phyloP scores from a whole-genome alignment of 805 yeast genomes.

The Yueomyces sinensis region DNA sequence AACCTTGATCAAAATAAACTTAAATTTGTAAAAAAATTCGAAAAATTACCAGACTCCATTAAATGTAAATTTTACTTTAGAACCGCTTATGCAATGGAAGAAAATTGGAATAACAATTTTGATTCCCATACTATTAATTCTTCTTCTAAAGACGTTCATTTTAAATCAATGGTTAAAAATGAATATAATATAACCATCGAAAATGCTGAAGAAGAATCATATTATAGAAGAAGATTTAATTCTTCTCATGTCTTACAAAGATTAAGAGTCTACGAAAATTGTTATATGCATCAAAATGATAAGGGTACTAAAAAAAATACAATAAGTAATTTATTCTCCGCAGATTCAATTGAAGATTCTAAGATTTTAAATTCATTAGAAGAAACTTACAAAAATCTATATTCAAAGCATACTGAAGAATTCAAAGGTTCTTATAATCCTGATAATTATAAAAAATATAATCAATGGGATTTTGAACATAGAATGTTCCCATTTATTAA shows the following conservation, averaged over 20 bases:
- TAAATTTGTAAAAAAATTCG: slow-evolving; percentile 2
- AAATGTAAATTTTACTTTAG: slow-evolving; percentile 10
- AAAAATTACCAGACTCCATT: slow-evolving; percentile 3
- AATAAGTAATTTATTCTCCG: no score
- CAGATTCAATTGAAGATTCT: no score
- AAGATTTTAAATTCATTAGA: no score
- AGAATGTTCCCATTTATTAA: slow-evolving; percentile 14
- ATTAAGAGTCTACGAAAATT: slow-evolving; percentile 9
- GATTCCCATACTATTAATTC: slow-evolving; percentile 3
- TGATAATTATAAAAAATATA: slow-evolving; percentile 1
- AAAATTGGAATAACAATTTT: slow-evolving; percentile 9
- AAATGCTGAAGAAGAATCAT: slow-evolving; percentile 1
- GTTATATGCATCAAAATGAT: slow-evolving; percentile 5
- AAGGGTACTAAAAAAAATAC: no score
- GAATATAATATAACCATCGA: no score
- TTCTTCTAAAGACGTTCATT: slow-evolving; percentile 2
- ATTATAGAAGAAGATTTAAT: slow-evolving; percentile 3
- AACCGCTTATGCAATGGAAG: slow-evolving; percentile 7
- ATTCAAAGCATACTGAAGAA: no score
- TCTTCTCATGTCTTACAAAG: slow-evolving; percentile 8
- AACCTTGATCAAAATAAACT: slow-evolving; percentile 1
- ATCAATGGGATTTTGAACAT: slow-evolving; percentile 12
- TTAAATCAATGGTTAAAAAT: slow-evolving; percentile 1
- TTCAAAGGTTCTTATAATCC: no score
- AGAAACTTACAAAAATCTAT: no score